Conservation (phyloP, 2,329 filamentous ascomycete species). For the Colletotrichum siamense region DNA sequence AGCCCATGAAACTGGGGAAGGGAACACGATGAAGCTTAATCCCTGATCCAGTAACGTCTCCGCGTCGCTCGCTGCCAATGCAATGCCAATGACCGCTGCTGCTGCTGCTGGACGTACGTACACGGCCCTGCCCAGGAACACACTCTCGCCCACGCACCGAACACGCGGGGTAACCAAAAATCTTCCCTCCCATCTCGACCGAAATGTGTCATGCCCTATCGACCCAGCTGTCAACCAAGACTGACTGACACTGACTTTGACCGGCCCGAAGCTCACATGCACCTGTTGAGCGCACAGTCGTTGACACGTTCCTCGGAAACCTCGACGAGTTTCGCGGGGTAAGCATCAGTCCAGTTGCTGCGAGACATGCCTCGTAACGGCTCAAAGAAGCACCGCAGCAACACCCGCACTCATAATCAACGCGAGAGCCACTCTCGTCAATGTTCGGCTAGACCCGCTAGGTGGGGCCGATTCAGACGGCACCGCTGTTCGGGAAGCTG, state of each 20-base stretch:
- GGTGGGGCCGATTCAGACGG: neutral
- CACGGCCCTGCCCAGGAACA: neutral
- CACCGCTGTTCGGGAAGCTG: neutral
- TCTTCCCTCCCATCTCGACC: neutral
- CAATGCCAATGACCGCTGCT: neutral
- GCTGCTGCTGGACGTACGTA: neutral
- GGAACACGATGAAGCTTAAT: neutral
- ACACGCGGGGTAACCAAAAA: constrained; percentile 5
- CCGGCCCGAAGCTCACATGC: constrained; percentile 12
- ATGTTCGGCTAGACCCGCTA: neutral
- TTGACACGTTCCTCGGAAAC: neutral
- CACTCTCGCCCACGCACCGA: neutral
- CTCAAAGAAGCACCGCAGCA: neutral
- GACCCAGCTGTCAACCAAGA: neutral
- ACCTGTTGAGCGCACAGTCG: neutral
- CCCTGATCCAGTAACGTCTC: neutral
- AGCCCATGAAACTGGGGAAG: neutral
- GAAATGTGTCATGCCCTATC: neutral
- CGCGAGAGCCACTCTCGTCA: neutral
- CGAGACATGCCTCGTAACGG: neutral
- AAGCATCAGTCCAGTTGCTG: neutral
- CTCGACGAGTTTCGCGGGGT: neutral
- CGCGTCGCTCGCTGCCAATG: neutral
- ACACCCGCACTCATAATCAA: neutral
- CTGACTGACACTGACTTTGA: neutral